A percentile compares a stretch with the other conserved stretches of the same genome.
These are phyloP conservation scores for Hymenoscyphus salicellus DNA, from an alignment of 2,329 filamentous ascomycete genomes.

Conservation along the genomic window DNA sequence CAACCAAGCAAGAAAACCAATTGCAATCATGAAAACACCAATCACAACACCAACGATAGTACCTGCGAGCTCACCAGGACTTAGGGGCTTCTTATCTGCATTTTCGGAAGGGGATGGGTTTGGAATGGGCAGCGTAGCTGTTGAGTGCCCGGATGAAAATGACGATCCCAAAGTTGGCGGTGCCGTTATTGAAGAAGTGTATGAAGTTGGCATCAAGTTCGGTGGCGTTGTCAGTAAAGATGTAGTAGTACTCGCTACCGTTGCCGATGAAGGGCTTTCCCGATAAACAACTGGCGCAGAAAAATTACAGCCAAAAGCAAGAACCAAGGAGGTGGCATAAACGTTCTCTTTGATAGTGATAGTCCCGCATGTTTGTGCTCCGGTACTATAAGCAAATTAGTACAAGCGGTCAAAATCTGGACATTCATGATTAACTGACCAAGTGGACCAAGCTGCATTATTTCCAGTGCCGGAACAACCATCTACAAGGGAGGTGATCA, in stretches of 20 bases:
- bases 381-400: neutral
- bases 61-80: no score
- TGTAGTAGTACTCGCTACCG: neutral
- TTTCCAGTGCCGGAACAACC: neutral
- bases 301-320: neutral
- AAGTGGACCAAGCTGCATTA: neutral
- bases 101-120: no score
- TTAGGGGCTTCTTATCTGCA: no score
- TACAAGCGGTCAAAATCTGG: neutral
- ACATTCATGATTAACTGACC: neutral
- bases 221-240: neutral
- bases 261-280: neutral
- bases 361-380: neutral
- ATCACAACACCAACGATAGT: no score
- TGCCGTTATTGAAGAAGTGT: no score
- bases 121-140: no score
- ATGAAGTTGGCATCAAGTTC: neutral
- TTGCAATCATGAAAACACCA: no score
- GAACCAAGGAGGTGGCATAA: neutral
- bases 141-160: no score
- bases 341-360: neutral
- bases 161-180: no score
- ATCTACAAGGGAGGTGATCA: neutral
- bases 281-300: neutral
- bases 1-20: no score